phyloP scores from a whole-genome alignment of 2,329 filamentous ascomycete genomes.

The Curvularia lunata region DNA sequence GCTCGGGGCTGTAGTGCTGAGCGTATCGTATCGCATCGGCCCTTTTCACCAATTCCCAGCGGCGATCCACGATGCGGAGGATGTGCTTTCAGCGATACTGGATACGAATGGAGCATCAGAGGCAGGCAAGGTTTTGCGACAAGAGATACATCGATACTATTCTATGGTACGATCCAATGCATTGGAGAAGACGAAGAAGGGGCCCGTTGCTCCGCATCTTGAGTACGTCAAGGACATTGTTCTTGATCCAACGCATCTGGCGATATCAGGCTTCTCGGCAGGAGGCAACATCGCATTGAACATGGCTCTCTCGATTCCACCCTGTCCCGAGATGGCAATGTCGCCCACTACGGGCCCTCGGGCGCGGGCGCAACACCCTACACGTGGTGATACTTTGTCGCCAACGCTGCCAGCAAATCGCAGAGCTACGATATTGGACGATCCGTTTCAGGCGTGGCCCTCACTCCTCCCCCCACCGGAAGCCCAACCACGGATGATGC shows the following conservation, averaged over 20 bases:
- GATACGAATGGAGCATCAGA: slow-evolving; percentile 43
- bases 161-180: slow-evolving; percentile 33
- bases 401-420: slow-evolving; percentile 39
- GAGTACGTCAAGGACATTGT: slow-evolving; percentile 33
- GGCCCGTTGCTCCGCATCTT: slow-evolving; percentile 18
- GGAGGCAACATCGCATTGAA: slow-evolving; percentile 58
- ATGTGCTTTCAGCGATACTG: slow-evolving; percentile 53
- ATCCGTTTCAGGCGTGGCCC: slow-evolving; percentile 46
- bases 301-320: slow-evolving; percentile 48
- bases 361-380: slow-evolving; percentile 16
- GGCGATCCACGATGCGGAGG: slow-evolving; percentile 57
- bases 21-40: slow-evolving; percentile 57
- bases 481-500: slow-evolving; percentile 44
- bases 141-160: slow-evolving; percentile 45
- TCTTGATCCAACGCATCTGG: slow-evolving; percentile 50
- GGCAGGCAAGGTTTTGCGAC: slow-evolving; percentile 42
- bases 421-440: slow-evolving; percentile 39
- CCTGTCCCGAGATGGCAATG: slow-evolving; percentile 32
- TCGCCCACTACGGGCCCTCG: slow-evolving; percentile 17
- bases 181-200: slow-evolving; percentile 29
- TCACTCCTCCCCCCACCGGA: slow-evolving; percentile 45
- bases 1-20: slow-evolving; percentile 53
- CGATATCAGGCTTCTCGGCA: slow-evolving; percentile 55
- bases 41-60: slow-evolving; percentile 56
- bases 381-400: slow-evolving; percentile 30